Base-by-base conservation (phyloP, 768 basidiomycete genomes). In the Phylloporus arenicola region DNA sequence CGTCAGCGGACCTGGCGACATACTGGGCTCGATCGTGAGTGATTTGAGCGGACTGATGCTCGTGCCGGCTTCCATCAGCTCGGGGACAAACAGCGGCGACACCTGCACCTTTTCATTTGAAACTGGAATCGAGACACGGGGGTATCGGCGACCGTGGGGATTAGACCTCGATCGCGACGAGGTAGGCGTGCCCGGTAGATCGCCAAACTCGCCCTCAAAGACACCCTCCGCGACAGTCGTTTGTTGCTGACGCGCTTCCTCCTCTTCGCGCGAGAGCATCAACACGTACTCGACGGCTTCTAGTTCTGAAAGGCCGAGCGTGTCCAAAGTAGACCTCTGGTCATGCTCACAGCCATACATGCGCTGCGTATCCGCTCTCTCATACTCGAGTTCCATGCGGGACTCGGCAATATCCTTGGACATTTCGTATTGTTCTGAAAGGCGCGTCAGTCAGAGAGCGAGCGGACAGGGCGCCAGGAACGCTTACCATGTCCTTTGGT, bases 201-300 rank as follows among this genome's bases (percentile, higher is more conserved):
- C 54, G 11, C 59, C 63, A 27, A 65, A 79, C 48, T 83, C 79
- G 17, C 68, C 76, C 49, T 78, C 77, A 52, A 82, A 83, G 3
- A 82, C 73, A 3, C 78, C 82, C 47, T 82, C 78, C 17, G 80
- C 79, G 6, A 63, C n/a, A 4, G 51, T 30, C 31, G n/a, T 20
- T 35, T 34, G 22, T 49, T 52, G 45, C 51, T 50, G 51, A 47
- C 57, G 47, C 33, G 50, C 48, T 48, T 46, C 65, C 35, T 79
- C 81, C 62, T 91, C 87, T 41, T 92, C 90, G 9, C 86, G 81
- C 54, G 88, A 91, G 55, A 92, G 75, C 88, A 92, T 92, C 41
- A 92, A 64, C 0, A 83, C 75, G 57, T 92, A 92, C 59, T 89
- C 85, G 24, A 92, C 69, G 1, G 84, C 87, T 58, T 89, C 89